Conservation (phyloP, 163 green algal genomes). For the Volvox carteri region DNA sequence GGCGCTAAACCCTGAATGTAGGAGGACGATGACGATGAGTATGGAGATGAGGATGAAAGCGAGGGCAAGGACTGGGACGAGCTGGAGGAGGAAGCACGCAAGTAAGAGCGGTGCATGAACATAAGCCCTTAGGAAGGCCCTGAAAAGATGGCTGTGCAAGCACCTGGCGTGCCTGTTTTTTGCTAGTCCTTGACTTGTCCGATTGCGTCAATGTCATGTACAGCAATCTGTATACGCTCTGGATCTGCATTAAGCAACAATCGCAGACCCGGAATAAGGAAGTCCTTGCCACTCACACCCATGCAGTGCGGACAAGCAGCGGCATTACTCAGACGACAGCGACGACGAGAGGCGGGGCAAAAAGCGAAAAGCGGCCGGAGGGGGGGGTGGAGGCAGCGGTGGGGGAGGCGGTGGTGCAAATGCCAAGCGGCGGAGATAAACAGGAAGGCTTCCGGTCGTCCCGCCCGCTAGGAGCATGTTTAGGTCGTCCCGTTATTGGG, state of each 20-base stretch:
- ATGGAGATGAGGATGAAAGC: slow-evolving; percentile 81
- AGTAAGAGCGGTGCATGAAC: slow-evolving; percentile 58
- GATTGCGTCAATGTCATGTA: too few relatives aligned
- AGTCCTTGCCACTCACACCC: too few relatives aligned
- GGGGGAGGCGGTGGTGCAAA: neutral
- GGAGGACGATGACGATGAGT: slow-evolving; percentile 75
- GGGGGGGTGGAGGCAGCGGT: slow-evolving; percentile 5
- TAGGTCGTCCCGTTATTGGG: neutral
- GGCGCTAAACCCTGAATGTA: too few relatives aligned
- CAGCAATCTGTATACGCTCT: too few relatives aligned
- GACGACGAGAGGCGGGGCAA: slow-evolving; percentile 69
- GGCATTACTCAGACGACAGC: slow-evolving; percentile 64
- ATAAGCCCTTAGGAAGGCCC: too few relatives aligned
- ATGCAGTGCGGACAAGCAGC: slow-evolving; percentile 71
- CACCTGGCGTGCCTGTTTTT: too few relatives aligned
- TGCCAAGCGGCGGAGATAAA: slow-evolving; percentile 33
- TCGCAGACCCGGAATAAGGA: too few relatives aligned
- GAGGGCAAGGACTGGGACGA: slow-evolving; percentile 89
- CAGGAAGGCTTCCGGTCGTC: neutral
- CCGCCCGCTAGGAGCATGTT: neutral
- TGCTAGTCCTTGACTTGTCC: too few relatives aligned
- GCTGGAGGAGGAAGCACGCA: slow-evolving; percentile 86
- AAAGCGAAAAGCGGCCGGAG: slow-evolving; percentile 53
- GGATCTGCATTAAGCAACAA: too few relatives aligned
- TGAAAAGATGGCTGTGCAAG: too few relatives aligned